phyloP scores from a whole-genome alignment of 768 basidiomycete genomes.

The Daedaleopsis nitida region DNA sequence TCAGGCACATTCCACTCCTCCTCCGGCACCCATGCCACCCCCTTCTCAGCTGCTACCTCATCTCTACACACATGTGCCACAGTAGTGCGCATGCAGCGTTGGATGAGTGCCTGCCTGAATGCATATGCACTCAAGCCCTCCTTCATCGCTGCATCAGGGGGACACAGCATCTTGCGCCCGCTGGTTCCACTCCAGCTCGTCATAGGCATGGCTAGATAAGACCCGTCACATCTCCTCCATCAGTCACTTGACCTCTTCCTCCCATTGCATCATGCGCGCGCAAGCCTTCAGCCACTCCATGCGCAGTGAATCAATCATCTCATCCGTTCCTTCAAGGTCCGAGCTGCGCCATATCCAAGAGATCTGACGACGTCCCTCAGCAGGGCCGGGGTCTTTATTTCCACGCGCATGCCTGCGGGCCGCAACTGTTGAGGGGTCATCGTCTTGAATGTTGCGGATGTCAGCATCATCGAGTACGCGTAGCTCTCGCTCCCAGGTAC shows the following conservation, averaged over 20 bases:
- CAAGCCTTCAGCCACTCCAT: constrained; percentile 13
- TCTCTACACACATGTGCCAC: not conserved
- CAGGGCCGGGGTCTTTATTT: not conserved
- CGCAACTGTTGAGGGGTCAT: not conserved
- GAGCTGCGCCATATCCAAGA: constrained; percentile 1
- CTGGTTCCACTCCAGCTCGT: not conserved
- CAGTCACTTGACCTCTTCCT: constrained; percentile 15
- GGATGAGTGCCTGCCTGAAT: not conserved
- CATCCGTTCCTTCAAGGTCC: not conserved
- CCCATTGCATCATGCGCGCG: constrained; percentile 9
- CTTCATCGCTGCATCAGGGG: not conserved
- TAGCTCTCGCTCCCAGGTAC: not conserved
- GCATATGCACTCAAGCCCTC: not conserved
- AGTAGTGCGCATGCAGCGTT: not conserved
- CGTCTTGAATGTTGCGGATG: not conserved
- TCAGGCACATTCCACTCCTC: no score
- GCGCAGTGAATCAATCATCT: not conserved
- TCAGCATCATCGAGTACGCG: not conserved
- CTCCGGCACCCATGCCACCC: no score
- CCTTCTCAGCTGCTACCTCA: no score
- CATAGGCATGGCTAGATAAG: not conserved
- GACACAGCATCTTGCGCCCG: no score
- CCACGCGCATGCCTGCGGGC: not conserved
- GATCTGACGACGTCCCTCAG: not conserved
- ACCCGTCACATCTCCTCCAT: constrained; percentile 18